These are phyloP conservation scores for Scedosporium aurantiacum DNA, from an alignment of 2,329 filamentous ascomycete genomes.

Conservation along the genomic window DNA sequence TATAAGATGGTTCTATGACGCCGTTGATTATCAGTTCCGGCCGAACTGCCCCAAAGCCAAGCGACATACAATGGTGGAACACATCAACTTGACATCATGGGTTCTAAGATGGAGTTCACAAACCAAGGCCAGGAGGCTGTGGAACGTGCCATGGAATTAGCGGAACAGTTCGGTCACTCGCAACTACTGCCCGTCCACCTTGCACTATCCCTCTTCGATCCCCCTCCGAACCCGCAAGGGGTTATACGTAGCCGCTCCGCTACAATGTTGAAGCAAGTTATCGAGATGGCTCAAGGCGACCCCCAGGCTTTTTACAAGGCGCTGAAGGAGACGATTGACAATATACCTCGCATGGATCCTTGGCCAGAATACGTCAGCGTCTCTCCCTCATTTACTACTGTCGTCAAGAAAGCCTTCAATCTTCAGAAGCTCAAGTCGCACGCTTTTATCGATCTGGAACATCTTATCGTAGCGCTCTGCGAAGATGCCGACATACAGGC, in stretches of 20 bases:
- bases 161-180: conserved; percentile 81
- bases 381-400: conserved; percentile 68
- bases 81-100: conserved; percentile 40
- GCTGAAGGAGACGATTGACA: conserved; percentile 83
- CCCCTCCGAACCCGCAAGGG: conserved; percentile 67
- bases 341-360: conserved; percentile 84
- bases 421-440: conserved; percentile 97
- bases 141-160: conserved; percentile 76
- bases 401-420: conserved; percentile 75
- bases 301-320: conserved; percentile 77
- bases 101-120: conserved; percentile 79
- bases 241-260: conserved; percentile 48
- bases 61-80: too few relatives aligned
- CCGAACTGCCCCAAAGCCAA: too few relatives aligned
- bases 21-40: too few relatives aligned
- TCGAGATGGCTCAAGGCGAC: conserved; percentile 90
- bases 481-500: conserved; percentile 68
- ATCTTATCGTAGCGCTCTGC: conserved; percentile 74
- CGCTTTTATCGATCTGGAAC: conserved; percentile 86
- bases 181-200: conserved; percentile 87
- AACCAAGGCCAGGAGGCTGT: conserved; percentile 85
- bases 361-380: conserved; percentile 81
- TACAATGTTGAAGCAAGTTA: conserved; percentile 84
- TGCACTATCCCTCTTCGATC: conserved; percentile 69
- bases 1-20: too few relatives aligned